Percentiles rank a stretch among this genome's conserved stretches.
Evolutionary conservation across 2,329 filamentous ascomycete genomes (phyloP).

Genomic region (Proliferodiscus dingleyae): DNA sequence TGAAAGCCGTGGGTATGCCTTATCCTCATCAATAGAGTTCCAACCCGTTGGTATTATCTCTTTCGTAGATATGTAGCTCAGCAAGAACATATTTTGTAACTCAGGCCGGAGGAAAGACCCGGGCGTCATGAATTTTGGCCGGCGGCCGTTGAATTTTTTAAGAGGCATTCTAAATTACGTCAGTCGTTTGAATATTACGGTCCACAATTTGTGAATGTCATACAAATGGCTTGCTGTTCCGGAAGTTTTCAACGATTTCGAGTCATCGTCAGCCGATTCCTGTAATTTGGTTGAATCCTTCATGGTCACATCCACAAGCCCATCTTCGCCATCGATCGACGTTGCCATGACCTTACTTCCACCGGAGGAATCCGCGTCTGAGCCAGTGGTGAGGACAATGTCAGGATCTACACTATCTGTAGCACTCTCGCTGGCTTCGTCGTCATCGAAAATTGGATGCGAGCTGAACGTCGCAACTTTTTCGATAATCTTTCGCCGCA

Average conservation of each 20-base stretch:
- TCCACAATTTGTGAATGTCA: background rate
- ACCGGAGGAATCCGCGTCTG: conserved; percentile 60
- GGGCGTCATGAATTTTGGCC: conserved; percentile 50
- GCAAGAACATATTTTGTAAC: conserved; percentile 69
- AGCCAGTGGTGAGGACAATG: conserved; percentile 59
- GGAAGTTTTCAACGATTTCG: background rate
- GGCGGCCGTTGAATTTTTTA: conserved; percentile 26
- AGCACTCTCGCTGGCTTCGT: conserved; percentile 36
- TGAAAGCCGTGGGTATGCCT: conserved; percentile 46
- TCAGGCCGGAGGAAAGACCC: conserved; percentile 54
- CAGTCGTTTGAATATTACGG: background rate
- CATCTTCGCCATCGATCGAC: conserved; percentile 84
- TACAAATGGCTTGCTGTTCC: conserved; percentile 12
- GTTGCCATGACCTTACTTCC: conserved; percentile 68
- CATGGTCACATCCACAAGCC: conserved; percentile 87
- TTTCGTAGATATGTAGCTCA: conserved; percentile 59
- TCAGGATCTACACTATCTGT: conserved; percentile 61
- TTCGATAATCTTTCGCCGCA: conserved; percentile 74
- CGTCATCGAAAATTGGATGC: conserved; percentile 51
- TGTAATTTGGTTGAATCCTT: conserved; percentile 46
- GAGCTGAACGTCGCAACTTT: conserved; percentile 75
- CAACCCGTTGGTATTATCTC: conserved; percentile 67
- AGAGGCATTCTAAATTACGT: conserved; percentile 7
- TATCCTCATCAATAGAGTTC: conserved; percentile 55
- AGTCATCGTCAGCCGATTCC: conserved; percentile 7